A percentile compares a stretch with the other conserved stretches of the same genome.
These are phyloP conservation scores for Candida pseudoviswanathii DNA, from an alignment of 1,139 yeast species.

Conservation along the genomic window DNA sequence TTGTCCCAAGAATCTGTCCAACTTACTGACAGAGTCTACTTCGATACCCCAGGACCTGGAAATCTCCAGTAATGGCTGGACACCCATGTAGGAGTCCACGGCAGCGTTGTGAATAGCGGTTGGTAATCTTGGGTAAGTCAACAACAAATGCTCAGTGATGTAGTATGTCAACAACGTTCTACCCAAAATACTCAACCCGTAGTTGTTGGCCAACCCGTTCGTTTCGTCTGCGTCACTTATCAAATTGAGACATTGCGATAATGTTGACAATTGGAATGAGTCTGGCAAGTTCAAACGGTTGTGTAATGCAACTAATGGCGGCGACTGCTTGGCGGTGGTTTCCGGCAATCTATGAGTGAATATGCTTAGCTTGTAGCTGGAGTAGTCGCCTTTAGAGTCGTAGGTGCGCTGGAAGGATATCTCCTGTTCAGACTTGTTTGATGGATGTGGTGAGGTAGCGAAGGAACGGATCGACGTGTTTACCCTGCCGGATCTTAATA, in stretches of 20 bases:
- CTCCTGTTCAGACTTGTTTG: background rate
- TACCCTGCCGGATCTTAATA: background rate
- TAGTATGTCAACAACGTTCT: conserved; percentile 74
- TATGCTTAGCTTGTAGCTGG: conserved; percentile 42
- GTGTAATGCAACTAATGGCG: conserved; percentile 79
- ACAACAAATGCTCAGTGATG: conserved; percentile 69
- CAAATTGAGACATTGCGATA: conserved; percentile 75
- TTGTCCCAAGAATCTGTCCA: conserved; percentile 68
- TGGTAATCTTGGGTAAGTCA: conserved; percentile 88
- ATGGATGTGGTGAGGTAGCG: background rate
- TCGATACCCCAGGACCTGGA: conserved; percentile 91
- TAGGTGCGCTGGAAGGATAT: conserved; percentile 31
- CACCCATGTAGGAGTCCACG: conserved; percentile 71
- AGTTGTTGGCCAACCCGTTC: conserved; percentile 66
- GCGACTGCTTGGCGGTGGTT: conserved; percentile 54
- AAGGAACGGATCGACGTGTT: background rate
- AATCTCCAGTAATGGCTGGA: conserved; percentile 59
- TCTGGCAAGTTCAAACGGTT: conserved; percentile 67
- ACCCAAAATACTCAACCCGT: conserved; percentile 82
- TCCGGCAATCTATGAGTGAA: conserved; percentile 53
- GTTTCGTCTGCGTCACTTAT: conserved; percentile 25
- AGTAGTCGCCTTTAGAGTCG: conserved; percentile 38
- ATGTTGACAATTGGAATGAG: conserved; percentile 59
- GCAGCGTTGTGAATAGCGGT: conserved; percentile 73
- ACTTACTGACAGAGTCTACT: conserved; percentile 61